These are phyloP conservation scores for Nannizziopsis barbatae DNA, from an alignment of 2,329 filamentous ascomycete genomes.

Conservation along the genomic window DNA sequence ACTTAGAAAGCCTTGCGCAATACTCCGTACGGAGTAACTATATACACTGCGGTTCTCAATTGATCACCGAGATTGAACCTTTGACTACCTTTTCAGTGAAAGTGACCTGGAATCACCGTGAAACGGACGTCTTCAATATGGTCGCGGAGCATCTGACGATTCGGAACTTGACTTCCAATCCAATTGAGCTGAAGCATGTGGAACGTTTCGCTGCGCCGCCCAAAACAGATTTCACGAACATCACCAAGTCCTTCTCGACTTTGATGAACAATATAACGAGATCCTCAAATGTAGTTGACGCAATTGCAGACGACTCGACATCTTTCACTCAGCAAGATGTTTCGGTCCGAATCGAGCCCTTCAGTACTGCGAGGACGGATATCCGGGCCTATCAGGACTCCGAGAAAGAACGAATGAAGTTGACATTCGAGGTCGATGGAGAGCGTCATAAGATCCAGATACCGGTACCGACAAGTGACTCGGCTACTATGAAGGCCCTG, in stretches of 20 bases:
- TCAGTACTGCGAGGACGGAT: conserved; percentile 53
- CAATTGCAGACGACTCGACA: conserved; percentile 42
- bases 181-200: conserved; percentile 60
- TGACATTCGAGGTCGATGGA: conserved; percentile 56
- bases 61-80: neutral
- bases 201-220: conserved; percentile 57
- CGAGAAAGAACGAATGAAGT: conserved; percentile 54
- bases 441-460: conserved; percentile 62
- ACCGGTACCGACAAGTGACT: conserved; percentile 50
- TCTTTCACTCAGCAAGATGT: conserved; percentile 53
- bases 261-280: conserved; percentile 30
- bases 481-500: conserved; percentile 50
- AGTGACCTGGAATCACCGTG: neutral
- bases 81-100: neutral
- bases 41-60: too few relatives aligned
- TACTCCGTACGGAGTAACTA: too few relatives aligned
- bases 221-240: conserved; percentile 27
- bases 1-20: too few relatives aligned
- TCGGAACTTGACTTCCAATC: conserved; percentile 66
- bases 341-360: conserved; percentile 54
- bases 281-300: conserved; percentile 36
- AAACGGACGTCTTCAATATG: conserved; percentile 6
- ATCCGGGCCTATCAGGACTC: conserved; percentile 49
- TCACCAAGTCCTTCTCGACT: conserved; percentile 40
- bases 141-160: conserved; percentile 46